phyloP scores from a whole-genome alignment of 139 green algal species.

The Penium margaritaceum region DNA sequence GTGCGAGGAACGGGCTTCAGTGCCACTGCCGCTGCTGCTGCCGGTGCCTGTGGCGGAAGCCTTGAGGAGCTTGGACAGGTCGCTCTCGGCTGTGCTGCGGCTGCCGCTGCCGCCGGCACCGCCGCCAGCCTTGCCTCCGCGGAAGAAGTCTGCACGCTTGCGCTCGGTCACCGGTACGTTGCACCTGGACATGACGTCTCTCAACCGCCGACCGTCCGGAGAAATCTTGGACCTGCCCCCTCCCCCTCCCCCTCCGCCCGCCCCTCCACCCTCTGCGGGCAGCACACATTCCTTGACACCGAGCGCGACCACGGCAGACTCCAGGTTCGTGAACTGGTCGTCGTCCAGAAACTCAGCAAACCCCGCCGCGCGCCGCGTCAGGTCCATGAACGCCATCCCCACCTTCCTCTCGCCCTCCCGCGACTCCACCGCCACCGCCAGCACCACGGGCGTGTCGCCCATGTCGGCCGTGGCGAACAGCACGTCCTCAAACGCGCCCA shows the following conservation, averaged over 20 bases:
- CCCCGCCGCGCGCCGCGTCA: slow-evolving; percentile 57
- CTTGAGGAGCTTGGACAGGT: too few species aligned
- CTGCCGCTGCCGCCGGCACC: too few species aligned
- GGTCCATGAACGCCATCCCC: slow-evolving; percentile 71
- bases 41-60: too few species aligned
- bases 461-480: slow-evolving; percentile 59
- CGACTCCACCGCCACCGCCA: slow-evolving; percentile 61
- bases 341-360: slow-evolving; percentile 71
- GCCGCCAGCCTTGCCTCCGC: too few species aligned
- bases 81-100: too few species aligned
- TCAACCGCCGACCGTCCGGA: slow-evolving; percentile 12
- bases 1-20: too few species aligned
- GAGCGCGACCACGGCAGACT: slow-evolving; percentile 74
- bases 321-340: slow-evolving; percentile 73
- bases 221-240: not conserved
- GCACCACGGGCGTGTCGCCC: slow-evolving; percentile 55
- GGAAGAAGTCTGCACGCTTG: slow-evolving; percentile 58
- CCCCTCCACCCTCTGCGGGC: slow-evolving; percentile 19
- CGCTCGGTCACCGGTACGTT: slow-evolving; percentile 59
- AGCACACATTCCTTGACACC: slow-evolving; percentile 72
- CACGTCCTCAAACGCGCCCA: slow-evolving; percentile 76
- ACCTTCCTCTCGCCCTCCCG: slow-evolving; percentile 53
- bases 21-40: too few species aligned
- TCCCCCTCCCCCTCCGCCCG: not conserved
- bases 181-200: slow-evolving; percentile 64